Evolutionary conservation across 106 monocot genomes (phyloP), one percentile per base, ranked within the genome.

Genomic region (Platanthera guangdongensis): DNA sequence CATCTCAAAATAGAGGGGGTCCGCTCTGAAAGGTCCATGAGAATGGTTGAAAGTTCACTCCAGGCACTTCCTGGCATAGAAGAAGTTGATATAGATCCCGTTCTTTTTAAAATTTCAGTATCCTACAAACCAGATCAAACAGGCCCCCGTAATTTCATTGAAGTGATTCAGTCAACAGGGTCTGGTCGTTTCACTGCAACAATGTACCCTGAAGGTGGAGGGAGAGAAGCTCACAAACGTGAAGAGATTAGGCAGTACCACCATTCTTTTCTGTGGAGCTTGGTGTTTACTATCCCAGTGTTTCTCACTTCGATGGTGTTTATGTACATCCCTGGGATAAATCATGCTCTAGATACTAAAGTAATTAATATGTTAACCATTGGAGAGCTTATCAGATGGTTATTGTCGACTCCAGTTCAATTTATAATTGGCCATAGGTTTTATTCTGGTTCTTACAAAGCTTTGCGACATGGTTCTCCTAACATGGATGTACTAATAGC

Each of bases 401-500:
- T 94, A 70, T 78, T 94, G 62, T 79, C 91, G n/a, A 94, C 89
- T 30, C 94, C 91, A 47, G 91, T 94, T 8, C 94, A 94, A 76
- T 94, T 94, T 75, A 60, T 94, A 39, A 85, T 94, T 14, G 94
- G 94, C 1, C 60, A 87, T 57, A 88, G 91, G 71, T 94, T 94
- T 79, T 94, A 94, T 47, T 71, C 62, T 78, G 91, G 91, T 82
- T 78, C 91, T 52, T 94, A 87, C 70, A 94, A 94, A 72, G 84
- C 94, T 9, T 52, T 94, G 63, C 81, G 80, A 18, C 79, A 83
- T 81, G 91, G 91, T 30, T 94, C 94, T 64, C 85, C 94, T 32
- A 94, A 94, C 75, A 94, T 94, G 94, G 94, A 94, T 82, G 91
- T 94, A 45, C 68, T 94, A 54, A 91, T 94, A 76, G 91, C 87